Conservation (phyloP, 495 filamentous ascomycete genomes). For the Xylaria nigripes region DNA sequence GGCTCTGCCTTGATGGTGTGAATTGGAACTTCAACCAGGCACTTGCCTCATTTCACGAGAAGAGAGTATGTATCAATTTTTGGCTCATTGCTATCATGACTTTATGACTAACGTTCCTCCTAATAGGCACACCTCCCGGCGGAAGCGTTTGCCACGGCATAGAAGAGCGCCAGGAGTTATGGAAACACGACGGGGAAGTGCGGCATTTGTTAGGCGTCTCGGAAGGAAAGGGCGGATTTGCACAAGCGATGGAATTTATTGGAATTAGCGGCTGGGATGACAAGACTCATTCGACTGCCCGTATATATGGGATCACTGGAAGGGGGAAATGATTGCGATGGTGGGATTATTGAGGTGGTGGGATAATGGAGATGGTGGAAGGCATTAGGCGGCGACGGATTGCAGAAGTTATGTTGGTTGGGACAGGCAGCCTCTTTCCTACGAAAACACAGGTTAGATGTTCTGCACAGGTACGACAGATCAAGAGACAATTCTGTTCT, state of each 20-base stretch:
- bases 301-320: slow-evolving; percentile 10
- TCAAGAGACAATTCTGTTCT: neutral
- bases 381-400: neutral
- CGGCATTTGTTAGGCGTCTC: slow-evolving; percentile 16
- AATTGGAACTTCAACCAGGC: slow-evolving; percentile 68
- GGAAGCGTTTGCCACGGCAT: slow-evolving; percentile 26
- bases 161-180: neutral
- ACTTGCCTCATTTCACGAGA: slow-evolving; percentile 55
- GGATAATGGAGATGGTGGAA: neutral
- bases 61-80: slow-evolving; percentile 27
- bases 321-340: too few relatives aligned
- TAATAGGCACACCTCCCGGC: slow-evolving; percentile 30
- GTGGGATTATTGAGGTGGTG: too few relatives aligned
- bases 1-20: slow-evolving; percentile 60
- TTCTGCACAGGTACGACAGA: neutral
- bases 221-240: neutral
- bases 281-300: neutral
- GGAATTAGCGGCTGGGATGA: neutral
- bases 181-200: neutral
- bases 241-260: slow-evolving; percentile 9
- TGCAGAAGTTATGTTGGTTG: neutral
- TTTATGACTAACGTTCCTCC: slow-evolving; percentile 4
- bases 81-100: neutral
- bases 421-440: neutral
- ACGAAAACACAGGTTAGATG: neutral